These are phyloP conservation scores for Botryotinia narcissicola DNA, from an alignment of 2,329 filamentous ascomycete genomes.

Conservation along the genomic window DNA sequence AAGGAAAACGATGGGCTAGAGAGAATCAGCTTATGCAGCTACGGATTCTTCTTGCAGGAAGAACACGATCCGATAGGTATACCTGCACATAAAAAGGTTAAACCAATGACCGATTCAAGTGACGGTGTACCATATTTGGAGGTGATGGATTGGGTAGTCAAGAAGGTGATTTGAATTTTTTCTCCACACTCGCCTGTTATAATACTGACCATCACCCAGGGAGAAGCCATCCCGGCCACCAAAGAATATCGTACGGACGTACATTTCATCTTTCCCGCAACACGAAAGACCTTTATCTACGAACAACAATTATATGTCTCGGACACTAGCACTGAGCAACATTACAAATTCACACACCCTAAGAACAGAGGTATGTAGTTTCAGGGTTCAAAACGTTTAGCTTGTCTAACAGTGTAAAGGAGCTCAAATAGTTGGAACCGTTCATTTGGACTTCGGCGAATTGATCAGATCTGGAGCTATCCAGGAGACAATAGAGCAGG, in stretches of 20 bases:
- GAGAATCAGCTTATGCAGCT: slow-evolving; percentile 5
- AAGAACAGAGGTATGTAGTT: slow-evolving; percentile 10
- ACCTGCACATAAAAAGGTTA: not conserved
- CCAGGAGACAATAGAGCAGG: not conserved
- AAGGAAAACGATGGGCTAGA: slow-evolving; percentile 2
- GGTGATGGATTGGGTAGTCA: slow-evolving; percentile 6
- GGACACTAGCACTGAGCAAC: slow-evolving; percentile 1
- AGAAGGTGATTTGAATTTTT: not conserved
- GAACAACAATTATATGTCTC: slow-evolving; percentile 13
- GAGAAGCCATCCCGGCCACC: not conserved
- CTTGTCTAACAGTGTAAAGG: not conserved
- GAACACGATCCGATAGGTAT: not conserved
- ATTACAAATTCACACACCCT: slow-evolving; percentile 2
- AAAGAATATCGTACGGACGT: slow-evolving; percentile 4
- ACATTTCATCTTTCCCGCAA: not conserved
- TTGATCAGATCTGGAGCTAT: not conserved
- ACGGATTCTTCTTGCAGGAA: slow-evolving; percentile 9
- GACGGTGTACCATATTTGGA: slow-evolving; percentile 6
- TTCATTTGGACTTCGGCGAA: not conserved
- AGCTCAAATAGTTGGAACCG: not conserved
- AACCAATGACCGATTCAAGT: not conserved
- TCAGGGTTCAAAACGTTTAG: not conserved
- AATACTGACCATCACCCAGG: not conserved
- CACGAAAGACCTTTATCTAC: not conserved
- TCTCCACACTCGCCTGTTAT: not conserved